Base-by-base conservation (phyloP, 106 monocot genomes). In the Amphibolis antarctica region DNA sequence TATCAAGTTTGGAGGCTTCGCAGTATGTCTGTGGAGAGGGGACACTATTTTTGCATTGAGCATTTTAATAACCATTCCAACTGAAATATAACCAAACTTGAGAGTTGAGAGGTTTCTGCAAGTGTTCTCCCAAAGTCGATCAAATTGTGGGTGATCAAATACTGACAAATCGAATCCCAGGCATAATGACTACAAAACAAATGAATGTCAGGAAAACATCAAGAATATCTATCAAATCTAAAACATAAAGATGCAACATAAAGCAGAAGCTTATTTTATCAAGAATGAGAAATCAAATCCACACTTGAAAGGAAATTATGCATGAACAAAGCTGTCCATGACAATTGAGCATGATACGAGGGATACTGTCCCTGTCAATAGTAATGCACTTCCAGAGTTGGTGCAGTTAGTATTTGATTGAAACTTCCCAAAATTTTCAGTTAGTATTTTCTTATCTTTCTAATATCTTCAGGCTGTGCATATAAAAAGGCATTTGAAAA, bases 11-110 rank as follows among this genome's bases (percentile, higher is more conserved):
- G 75, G 66, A 19, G 74, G 55, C 56, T 71, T 90, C 12, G 62
- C 45, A 59, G 21, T 43, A 66, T 57, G 10, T 28, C 24, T 21
- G 3, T 67, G 51, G 24, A 66, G 76, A 17, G 31, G 62, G 22
- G 73, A 71, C 47, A 71, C 74, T 13, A 67, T 25, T 10, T 54
- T 60, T 26, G 48, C 24, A 69, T 57, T 56, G 7, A 98, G 76
- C 64, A 98, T 53, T 59, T 73, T 60, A 24, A 68, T 65, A 62
- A 82, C 69, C 90, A 89, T 85, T 26, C 71, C 65, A 46, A 75
- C 46, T 12, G 90, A 87, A 66, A 90, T 87, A 70, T 82, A 90
- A 56, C 80, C 86, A 66, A 98, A 79, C 71, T 98, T 90, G 12
- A 98, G 76, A 24, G 73, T 73, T 29, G 61, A 47, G 14, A 98